Conservation (phyloP, 139 green algal genomes). For the Micromonas pusilla region DNA sequence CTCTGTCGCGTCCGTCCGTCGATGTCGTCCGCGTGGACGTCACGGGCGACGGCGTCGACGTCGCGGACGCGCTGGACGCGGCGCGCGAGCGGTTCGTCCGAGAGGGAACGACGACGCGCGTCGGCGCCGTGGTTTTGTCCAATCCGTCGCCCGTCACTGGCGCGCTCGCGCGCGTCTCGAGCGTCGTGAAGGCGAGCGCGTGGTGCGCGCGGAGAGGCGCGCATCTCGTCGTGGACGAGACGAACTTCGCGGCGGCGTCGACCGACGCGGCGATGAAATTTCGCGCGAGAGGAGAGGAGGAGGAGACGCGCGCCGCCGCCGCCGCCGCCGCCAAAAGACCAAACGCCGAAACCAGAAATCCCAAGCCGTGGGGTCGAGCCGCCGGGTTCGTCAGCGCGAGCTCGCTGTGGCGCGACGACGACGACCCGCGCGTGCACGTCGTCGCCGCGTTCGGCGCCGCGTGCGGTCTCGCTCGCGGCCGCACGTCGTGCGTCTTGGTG, state of each 20-base stretch:
- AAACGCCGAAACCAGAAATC: no score
- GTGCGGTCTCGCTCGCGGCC: background rate
- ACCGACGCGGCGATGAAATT: no score
- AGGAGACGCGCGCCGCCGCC: no score
- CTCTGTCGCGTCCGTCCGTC: background rate
- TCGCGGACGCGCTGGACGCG: background rate
- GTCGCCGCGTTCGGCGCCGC: background rate
- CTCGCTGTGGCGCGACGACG: background rate
- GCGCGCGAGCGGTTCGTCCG: background rate
- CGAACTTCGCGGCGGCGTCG: no score
- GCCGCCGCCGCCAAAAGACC: no score
- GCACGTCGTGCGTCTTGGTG: background rate
- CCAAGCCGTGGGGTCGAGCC: background rate
- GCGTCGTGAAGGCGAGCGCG: background rate
- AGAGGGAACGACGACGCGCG: background rate
- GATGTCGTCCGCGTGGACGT: background rate
- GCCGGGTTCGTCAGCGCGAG: background rate
- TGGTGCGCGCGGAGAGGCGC: background rate
- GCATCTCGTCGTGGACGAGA: background rate
- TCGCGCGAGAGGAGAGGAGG: no score
- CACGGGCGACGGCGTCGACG: background rate
- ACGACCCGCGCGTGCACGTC: background rate
- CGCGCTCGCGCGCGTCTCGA: background rate
- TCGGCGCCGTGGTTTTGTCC: background rate
- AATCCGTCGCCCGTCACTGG: background rate